Conservation (phyloP, 2,329 filamentous ascomycete genomes). For the Dothideomycetes sp. region DNA sequence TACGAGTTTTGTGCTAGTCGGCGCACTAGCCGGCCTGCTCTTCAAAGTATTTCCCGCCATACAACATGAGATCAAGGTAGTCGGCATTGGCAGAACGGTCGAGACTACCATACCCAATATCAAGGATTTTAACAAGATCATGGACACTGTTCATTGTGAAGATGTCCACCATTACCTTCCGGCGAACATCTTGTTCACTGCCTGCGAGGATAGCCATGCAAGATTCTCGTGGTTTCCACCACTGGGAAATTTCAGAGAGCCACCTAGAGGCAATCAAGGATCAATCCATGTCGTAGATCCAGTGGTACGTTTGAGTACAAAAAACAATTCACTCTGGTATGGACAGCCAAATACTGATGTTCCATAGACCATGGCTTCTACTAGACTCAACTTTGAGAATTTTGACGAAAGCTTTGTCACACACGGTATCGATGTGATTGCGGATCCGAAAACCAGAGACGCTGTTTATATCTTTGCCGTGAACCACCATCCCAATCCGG, state of each 20-base stretch:
- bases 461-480: constrained; percentile 52
- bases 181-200: constrained; percentile 45
- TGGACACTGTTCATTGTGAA: constrained; percentile 49
- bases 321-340: background rate
- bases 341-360: background rate
- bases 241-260: constrained; percentile 34
- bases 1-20: background rate
- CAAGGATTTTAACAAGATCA: constrained; percentile 25
- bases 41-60: background rate
- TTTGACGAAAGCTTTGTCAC: constrained; percentile 48
- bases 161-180: constrained; percentile 48
- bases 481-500: constrained; percentile 48
- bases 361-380: constrained; percentile 38
- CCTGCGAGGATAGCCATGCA: constrained; percentile 42
- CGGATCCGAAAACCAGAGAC: constrained; percentile 34
- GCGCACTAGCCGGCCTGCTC: background rate
- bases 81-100: background rate
- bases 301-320: constrained; percentile 28
- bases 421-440: constrained; percentile 53
- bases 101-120: background rate
- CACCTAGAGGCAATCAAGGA: constrained; percentile 33
- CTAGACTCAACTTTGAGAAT: constrained; percentile 40
- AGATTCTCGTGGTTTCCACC: constrained; percentile 47
- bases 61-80: background rate
- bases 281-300: constrained; percentile 47